Conservation (phyloP, 192 early-diverging fungal species). For the Radiomyces spectabilis region DNA sequence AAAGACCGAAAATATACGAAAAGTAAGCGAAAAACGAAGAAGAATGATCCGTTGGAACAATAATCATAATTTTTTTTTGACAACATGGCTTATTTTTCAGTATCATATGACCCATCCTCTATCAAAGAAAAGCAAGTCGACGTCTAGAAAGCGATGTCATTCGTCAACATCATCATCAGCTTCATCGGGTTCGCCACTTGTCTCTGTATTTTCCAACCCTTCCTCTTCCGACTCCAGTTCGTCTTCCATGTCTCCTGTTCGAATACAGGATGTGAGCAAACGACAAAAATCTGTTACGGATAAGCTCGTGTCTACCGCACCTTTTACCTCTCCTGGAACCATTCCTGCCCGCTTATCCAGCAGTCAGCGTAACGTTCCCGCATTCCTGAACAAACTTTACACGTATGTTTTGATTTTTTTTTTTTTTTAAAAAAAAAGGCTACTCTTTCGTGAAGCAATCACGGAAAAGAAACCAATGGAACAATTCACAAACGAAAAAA, state of each 20-base stretch:
- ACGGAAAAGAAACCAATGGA: no score
- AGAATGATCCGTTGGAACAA: no score
- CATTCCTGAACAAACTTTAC: slow-evolving; percentile 92
- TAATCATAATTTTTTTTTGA: no score
- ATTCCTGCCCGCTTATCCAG: neutral
- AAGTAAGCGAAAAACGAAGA: no score
- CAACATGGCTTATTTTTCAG: no score
- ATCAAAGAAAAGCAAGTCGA: no score
- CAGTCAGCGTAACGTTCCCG: slow-evolving; percentile 54
- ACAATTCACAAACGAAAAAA: neutral
- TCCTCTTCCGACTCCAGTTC: slow-evolving; percentile 16
- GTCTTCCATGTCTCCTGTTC: slow-evolving; percentile 6
- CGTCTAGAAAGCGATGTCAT: no score
- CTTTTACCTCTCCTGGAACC: neutral
- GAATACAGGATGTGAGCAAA: neutral
- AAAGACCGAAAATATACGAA: no score
- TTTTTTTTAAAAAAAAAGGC: neutral
- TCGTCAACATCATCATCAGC: no score
- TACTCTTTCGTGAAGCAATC: no score
- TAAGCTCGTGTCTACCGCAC: neutral
- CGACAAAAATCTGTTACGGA: neutral
- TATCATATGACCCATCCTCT: no score
- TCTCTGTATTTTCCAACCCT: slow-evolving; percentile 1
- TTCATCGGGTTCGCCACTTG: neutral
- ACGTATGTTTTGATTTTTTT: slow-evolving; percentile 41